Percentiles rank a stretch among this genome's conserved stretches.
Conservation (phyloP, 345 rosid species). For the Mangifera indica region DNA sequence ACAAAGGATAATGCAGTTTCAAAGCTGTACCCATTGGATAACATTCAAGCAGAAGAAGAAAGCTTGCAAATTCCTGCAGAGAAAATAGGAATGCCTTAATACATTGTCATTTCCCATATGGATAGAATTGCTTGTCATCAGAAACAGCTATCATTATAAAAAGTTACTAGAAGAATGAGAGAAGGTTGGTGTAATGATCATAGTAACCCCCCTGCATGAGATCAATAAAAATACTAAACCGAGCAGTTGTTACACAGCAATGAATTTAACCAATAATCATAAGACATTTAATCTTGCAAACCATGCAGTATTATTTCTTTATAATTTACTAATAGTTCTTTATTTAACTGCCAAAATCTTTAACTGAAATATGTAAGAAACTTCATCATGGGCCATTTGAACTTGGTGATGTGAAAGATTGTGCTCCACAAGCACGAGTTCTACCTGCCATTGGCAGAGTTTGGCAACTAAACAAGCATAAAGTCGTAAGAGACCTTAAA, state of each 20-base stretch:
- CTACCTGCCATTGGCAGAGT: background rate
- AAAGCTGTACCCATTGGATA: constrained; percentile 43
- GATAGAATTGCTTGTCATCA: background rate
- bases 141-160: background rate
- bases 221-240: background rate
- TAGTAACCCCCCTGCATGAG: background rate
- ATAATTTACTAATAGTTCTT: too few species aligned
- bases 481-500: background rate
- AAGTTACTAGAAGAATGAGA: background rate
- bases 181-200: background rate
- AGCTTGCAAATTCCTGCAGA: constrained; percentile 60
- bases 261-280: background rate
- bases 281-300: background rate
- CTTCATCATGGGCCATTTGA: background rate
- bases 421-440: background rate
- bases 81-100: background rate
- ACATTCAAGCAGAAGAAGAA: constrained; percentile 66
- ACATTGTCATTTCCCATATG: background rate
- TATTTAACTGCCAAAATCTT: background rate
- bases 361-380: too few species aligned
- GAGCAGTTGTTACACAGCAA: background rate
- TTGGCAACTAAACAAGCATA: background rate
- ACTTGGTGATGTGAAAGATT: background rate
- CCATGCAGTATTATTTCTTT: background rate
- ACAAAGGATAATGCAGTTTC: constrained; percentile 10